Base-by-base conservation (phyloP, 2,329 filamentous ascomycete species). In the Didymella exigua region DNA sequence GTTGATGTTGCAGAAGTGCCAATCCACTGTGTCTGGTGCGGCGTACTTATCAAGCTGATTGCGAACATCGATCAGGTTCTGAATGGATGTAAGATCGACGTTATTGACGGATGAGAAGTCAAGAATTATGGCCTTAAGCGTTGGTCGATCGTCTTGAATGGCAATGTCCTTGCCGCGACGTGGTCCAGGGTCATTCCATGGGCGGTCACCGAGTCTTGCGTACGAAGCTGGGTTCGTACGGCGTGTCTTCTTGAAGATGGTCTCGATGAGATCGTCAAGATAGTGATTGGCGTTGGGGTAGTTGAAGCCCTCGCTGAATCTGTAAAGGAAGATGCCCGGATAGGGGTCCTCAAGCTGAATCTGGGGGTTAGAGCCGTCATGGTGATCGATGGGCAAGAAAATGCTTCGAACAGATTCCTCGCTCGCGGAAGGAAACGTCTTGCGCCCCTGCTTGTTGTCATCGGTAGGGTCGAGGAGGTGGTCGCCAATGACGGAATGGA, bases 101-200 rank as follows among this genome's bases (percentile, higher is more conserved):
- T 96, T 92, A 78, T 97, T 96, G 61, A 98, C 93, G 0, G 91
- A 89, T 0, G 89, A 93, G 76, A 98, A 96, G 74, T 99, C 95
- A 19, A 99, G 84, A 56, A 98, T 93, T 64, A 98, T 81, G 24
- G 93, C 93, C 72, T 91, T 92, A 48, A 96, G 83, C 0, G 85
- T 89, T 1, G 92, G 89, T 13, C 86, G 79, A 47, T 81, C 78
- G 44, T 81, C 76, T 3, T 60, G 33, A 73, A 77, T 8, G 65
- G 72, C 58, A 9, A 57, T 56, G 65, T 77, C 68, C 72, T 86
- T 77, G 65, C 79, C 82, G 46, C 77, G 84, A 29, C 84, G 82
- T 54, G 90, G 89, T 44, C 91, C 93, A 0, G 95, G 91, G 70
- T 98, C 90, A 68, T 97, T 98, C 95, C 95, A 98, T 1, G 95